Percentiles rank a stretch among this genome's conserved stretches.
Evolutionary conservation across 2,329 filamentous ascomycete species (phyloP).

Genomic region (Diplodia corticola): DNA sequence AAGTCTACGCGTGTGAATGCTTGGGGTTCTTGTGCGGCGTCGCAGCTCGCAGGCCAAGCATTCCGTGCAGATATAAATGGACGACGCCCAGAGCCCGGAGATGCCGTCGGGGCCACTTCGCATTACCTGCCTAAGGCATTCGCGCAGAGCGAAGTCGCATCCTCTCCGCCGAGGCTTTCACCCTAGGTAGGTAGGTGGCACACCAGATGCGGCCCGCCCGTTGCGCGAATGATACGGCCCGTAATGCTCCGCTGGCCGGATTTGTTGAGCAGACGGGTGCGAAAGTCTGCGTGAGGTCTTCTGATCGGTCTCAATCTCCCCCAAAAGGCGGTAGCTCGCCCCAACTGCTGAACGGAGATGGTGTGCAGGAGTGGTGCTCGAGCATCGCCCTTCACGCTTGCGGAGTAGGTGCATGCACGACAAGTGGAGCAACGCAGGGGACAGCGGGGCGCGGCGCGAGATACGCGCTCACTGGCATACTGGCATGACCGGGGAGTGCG

Average conservation of each 20-base stretch:
- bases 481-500: neutral
- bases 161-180: constrained; percentile 9
- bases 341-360: neutral
- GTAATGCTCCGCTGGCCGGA: neutral
- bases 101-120: neutral
- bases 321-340: neutral
- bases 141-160: neutral
- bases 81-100: neutral
- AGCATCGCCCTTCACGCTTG: neutral
- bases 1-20: neutral
- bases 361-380: neutral
- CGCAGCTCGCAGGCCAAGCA: neutral
- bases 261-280: neutral
- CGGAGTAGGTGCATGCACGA: constrained; percentile 13
- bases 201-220: neutral
- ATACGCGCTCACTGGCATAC: neutral
- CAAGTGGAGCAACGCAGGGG: constrained; percentile 19
- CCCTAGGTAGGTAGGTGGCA: neutral
- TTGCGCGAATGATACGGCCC: constrained; percentile 3
- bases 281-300: neutral
- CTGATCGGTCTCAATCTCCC: too few relatives aligned
- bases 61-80: neutral
- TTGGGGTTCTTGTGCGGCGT: neutral
- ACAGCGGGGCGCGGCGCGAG: neutral
- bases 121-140: constrained; percentile 1